Evolutionary conservation across 78 protist species (phyloP).

Genomic region (Pigoraptor vietnamica): DNA sequence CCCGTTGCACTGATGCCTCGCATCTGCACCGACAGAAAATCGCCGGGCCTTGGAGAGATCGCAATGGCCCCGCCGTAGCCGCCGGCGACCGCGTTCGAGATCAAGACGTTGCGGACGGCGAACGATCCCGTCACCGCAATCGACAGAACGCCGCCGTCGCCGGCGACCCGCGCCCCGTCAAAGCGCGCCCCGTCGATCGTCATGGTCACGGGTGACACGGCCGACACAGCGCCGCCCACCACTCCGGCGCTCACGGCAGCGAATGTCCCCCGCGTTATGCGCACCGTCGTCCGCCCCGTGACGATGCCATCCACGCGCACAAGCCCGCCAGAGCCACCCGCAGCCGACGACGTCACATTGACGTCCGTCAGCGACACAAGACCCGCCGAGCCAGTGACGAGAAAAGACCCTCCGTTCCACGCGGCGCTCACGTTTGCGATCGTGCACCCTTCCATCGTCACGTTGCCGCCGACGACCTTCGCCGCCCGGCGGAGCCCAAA

Average conservation of each 20-base stretch:
- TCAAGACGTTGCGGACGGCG: not conserved
- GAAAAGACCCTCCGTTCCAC: not conserved
- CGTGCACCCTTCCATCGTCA: not conserved
- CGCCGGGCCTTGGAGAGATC: not conserved
- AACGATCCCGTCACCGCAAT: not conserved
- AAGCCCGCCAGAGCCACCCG: not conserved
- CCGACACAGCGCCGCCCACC: not conserved
- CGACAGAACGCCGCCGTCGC: not conserved
- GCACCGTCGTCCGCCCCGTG: not conserved
- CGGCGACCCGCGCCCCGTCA: not conserved
- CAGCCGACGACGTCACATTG: not conserved
- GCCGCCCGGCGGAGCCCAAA: not conserved
- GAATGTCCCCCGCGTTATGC: not conserved
- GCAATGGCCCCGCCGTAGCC: not conserved
- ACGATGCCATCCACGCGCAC: not conserved
- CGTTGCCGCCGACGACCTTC: not conserved
- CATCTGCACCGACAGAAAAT: not conserved
- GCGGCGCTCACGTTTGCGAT: not conserved
- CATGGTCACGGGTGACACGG: not conserved
- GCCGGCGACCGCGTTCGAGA: not conserved
- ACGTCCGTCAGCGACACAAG: not conserved
- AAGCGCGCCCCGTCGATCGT: not conserved
- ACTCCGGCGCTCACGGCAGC: not conserved
- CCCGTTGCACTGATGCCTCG: not conserved
- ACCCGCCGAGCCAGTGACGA: not conserved